Base-by-base conservation (phyloP, 306 rosid species). In the Castanea crenata region DNA sequence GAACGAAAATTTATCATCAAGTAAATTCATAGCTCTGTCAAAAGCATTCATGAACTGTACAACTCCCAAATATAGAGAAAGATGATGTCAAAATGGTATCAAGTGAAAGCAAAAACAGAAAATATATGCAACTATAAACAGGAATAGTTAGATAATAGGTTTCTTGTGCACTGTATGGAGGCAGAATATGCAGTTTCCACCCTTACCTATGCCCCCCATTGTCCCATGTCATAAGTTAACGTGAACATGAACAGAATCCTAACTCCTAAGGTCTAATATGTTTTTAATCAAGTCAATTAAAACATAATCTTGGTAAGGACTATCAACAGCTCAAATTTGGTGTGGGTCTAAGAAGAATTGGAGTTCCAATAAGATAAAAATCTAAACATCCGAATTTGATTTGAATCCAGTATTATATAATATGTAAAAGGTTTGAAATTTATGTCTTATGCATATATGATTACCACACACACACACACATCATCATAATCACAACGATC, bases 1-100 rank as follows among this genome's bases (percentile, higher is more conserved):
- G 87, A 94, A 91, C 55, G 90, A 80, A 76, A 86, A 92, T 76
- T 87, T 85, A 78, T 92, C 94, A 80, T 94, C 99, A 69, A 94
- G 97, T 79, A 89, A 82, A 86, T 94, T 91, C 97, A 94, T 94
- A 80, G 93, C 97, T 76, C 86, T 83, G 90, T 94, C 97, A 86
- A 94, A 94, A 61, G 93, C 95, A 80, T 94, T 91, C 97, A 94
- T 81, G 87, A 91, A 88, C 99, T 94, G 92, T 78, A 86, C 83
- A 84, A 70, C 73, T 83, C 79, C 79, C 76, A 77, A 75, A 83
- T 15, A 73, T 11, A 76, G 63, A 35, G 21, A 69, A 63, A 25
- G 64, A 19, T 55, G 41, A 78, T 20, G 23, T 27, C 57, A 55
- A 46, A 46, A 4, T 44, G 49, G 49, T 72, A 27, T 15, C 16